Evolutionary conservation across 805 yeast species (phyloP).

Genomic region (Monosporozyma yasuniensis): DNA sequence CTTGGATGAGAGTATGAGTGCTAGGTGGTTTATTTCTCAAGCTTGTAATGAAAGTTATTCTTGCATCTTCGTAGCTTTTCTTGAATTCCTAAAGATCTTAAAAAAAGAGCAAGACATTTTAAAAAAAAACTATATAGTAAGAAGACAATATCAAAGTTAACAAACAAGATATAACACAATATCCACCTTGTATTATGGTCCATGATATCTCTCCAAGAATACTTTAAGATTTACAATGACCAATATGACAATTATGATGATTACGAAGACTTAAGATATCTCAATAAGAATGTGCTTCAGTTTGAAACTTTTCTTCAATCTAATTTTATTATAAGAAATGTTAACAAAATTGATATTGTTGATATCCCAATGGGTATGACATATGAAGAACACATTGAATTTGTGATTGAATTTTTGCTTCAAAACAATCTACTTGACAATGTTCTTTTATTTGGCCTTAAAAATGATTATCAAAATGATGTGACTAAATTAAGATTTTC

Average conservation of each 20-base stretch:
- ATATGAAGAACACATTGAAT: conserved; percentile 35
- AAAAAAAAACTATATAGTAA: background rate
- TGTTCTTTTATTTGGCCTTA: conserved; percentile 37
- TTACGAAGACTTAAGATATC: background rate
- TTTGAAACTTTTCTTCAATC: background rate
- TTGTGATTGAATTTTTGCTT: conserved; percentile 29
- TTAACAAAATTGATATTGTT: background rate
- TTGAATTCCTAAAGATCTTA: too few species aligned
- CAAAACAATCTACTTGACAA: conserved; percentile 27
- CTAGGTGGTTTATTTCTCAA: too few species aligned
- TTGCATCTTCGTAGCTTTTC: too few species aligned
- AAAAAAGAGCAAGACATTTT: too few species aligned
- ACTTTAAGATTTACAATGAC: background rate
- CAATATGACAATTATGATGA: background rate
- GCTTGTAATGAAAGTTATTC: too few species aligned
- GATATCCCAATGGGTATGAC: background rate
- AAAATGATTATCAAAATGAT: conserved; percentile 24
- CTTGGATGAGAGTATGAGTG: too few species aligned
- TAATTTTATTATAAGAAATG: background rate
- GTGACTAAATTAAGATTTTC: conserved; percentile 27
- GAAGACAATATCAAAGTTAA: background rate
- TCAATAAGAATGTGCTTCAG: background rate
- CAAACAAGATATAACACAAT: background rate
- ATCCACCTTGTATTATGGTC: background rate
- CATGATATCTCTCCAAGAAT: conserved; percentile 2